Evolutionary conservation across 768 basidiomycete genomes (phyloP), one percentile per base, ranked within the genome.

Genomic region (Leccinum subtestaceum): DNA sequence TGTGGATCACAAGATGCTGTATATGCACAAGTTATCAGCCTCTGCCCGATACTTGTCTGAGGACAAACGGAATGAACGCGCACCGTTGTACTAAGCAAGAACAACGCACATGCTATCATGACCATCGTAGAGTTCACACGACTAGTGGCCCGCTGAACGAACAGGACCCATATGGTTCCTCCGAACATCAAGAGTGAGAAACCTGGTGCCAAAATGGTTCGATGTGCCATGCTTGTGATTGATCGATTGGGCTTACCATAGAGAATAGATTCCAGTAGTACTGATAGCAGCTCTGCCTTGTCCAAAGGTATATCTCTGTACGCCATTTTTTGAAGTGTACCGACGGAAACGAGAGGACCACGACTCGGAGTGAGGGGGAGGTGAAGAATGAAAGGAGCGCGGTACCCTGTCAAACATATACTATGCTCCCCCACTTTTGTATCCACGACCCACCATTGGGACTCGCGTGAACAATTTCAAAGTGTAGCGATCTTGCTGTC

Each of bases 171-270:
- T 8, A 52, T 52, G 2, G 51, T 52, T 36, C 51, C 51, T 13
- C 32, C 51, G 21, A 52, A 52, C 51, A 52, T 52, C 51, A 52
- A 36, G 21, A 52, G 51, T 13, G 51, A 52, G 32, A 52, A 52
- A 21, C 51, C 51, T 52, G 2, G 31, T 32, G 4, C 31, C 51
- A 34, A 12, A 52, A 31, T 32, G 19, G 19, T 34, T 52, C 19
- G 23, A 13, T 29, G 8, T 9, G 31, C 3, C 13, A 17, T 52
- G 19, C 13, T 19, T 12, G 9, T 7, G 21, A 32, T 34, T 7
- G 12, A 29, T 36, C 32, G 31, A 52, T 32, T 6, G 10, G 11
- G 11, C 51, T 34, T 23, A 52, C 51, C 51, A 36, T 52, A 52
- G 7, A 52, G 11, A 32, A 52, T 1, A 21, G 51, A 29, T 23